These are phyloP conservation scores for Acanthamoeba lenticulata DNA, from an alignment of 208 protist species.

Conservation along the genomic window DNA sequence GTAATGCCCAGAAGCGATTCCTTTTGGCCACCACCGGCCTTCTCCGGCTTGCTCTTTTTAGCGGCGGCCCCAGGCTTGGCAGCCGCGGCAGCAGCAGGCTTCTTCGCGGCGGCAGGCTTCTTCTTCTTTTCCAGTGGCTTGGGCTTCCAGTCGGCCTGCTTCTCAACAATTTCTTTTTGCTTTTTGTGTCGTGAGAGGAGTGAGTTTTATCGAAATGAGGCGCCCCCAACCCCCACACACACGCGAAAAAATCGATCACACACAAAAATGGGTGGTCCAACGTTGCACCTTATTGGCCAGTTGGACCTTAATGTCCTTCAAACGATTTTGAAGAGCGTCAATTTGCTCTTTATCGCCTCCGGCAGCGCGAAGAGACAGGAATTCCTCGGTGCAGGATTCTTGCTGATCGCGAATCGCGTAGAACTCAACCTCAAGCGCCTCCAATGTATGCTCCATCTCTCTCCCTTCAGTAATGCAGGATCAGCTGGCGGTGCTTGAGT, in stretches of 20 bases:
- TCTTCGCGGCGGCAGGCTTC: neutral
- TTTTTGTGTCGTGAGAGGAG: neutral
- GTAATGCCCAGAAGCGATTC: constrained; percentile 91
- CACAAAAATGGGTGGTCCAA: no score
- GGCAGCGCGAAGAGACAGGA: neutral
- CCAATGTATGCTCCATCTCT: neutral
- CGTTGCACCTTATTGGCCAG: constrained; percentile 48
- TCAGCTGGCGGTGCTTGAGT: neutral
- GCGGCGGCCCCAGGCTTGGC: neutral
- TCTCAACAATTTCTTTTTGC: constrained; percentile 49
- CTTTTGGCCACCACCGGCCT: neutral
- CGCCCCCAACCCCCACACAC: no score
- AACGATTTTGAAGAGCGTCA: neutral
- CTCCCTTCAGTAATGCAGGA: neutral
- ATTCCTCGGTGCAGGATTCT: constrained; percentile 41
- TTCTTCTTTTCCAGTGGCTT: constrained; percentile 44
- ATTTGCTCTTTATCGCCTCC: constrained; percentile 31
- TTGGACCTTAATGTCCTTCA: constrained; percentile 46
- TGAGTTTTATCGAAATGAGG: neutral
- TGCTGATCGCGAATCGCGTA: constrained; percentile 55
- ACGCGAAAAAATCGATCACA: no score
- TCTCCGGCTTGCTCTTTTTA: constrained; percentile 10
- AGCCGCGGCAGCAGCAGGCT: neutral
- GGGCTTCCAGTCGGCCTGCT: constrained; percentile 49
- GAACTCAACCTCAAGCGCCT: constrained; percentile 9